Percentiles rank a stretch among this genome's conserved stretches.
Conservation (phyloP, 495 filamentous ascomycete species). For the Tuber magnatum region DNA sequence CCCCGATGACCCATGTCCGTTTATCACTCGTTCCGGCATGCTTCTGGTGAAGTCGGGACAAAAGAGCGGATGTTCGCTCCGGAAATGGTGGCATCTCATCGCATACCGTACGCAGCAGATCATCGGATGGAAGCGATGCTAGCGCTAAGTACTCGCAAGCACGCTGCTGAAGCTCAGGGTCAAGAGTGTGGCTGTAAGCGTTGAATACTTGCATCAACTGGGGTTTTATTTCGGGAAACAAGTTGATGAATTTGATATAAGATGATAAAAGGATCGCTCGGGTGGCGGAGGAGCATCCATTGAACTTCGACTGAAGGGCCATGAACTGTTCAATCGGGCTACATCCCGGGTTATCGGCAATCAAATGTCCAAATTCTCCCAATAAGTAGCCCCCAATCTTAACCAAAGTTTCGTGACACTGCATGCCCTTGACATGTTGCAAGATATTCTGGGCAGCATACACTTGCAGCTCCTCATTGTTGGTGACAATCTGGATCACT, state of each 20-base stretch:
- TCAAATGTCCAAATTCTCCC: slow-evolving; percentile 94
- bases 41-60: slow-evolving; percentile 89
- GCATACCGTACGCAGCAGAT: slow-evolving; percentile 88
- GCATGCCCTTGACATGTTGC: slow-evolving; percentile 79
- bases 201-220: slow-evolving; percentile 85
- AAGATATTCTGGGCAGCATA: slow-evolving; percentile 91
- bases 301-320: slow-evolving; percentile 83
- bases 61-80: slow-evolving; percentile 80
- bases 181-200: slow-evolving; percentile 86
- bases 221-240: slow-evolving; percentile 98
- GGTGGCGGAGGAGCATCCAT: slow-evolving; percentile 78
- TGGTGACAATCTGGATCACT: slow-evolving; percentile 98
- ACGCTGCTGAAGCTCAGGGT: slow-evolving; percentile 91
- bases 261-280: slow-evolving; percentile 88
- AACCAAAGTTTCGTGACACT: slow-evolving; percentile 91
- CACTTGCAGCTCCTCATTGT: slow-evolving; percentile 96
- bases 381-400: slow-evolving; percentile 96
- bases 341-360: slow-evolving; percentile 87
- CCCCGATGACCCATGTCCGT: slow-evolving; percentile 91
- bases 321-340: slow-evolving; percentile 97
- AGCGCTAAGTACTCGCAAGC: slow-evolving; percentile 92
- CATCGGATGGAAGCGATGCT: slow-evolving; percentile 77
- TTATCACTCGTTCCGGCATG: slow-evolving; percentile 85
- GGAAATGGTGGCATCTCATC: slow-evolving; percentile 99
- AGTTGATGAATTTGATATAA: slow-evolving; percentile 95